Evolutionary conservation across 306 rosid species (phyloP).

Genomic region (Oemleria cerasiformis): DNA sequence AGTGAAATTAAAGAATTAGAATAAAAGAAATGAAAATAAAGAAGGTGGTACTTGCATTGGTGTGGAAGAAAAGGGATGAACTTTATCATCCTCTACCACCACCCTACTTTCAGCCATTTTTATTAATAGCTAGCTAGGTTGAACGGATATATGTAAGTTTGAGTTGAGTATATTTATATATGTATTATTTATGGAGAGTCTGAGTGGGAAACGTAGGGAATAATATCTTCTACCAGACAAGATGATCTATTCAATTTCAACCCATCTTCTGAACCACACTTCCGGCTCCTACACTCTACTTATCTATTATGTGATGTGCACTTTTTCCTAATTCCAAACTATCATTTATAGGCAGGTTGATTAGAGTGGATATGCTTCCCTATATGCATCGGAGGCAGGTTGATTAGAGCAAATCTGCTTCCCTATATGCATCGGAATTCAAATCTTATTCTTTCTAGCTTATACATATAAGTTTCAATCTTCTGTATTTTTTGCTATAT

Average conservation of each 20-base stretch:
- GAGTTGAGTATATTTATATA: neutral
- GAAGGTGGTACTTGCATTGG: conserved; percentile 6
- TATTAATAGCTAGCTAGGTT: neutral
- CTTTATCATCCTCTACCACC: conserved; percentile 3
- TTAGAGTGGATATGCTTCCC: too few relatives aligned
- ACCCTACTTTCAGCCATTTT: neutral
- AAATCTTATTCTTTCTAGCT: too few relatives aligned
- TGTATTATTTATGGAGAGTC: too few relatives aligned
- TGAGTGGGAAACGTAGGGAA: neutral
- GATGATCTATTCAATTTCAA: neutral
- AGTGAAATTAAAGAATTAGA: neutral
- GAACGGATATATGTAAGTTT: neutral
- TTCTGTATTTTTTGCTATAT: too few relatives aligned
- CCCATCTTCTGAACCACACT: conserved; percentile 11
- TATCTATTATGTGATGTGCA: neutral
- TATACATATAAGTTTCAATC: too few relatives aligned
- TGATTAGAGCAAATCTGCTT: too few relatives aligned
- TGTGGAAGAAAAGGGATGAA: conserved; percentile 6
- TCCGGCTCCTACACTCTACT: conserved; percentile 19
- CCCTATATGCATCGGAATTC: too few relatives aligned
- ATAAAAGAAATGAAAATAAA: too few relatives aligned
- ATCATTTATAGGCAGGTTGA: neutral
- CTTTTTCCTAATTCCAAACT: neutral
- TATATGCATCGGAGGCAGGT: too few relatives aligned
- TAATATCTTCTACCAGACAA: neutral